Conservation (phyloP, 169 alveolate genomes). For the Plasmodium ovale region DNA sequence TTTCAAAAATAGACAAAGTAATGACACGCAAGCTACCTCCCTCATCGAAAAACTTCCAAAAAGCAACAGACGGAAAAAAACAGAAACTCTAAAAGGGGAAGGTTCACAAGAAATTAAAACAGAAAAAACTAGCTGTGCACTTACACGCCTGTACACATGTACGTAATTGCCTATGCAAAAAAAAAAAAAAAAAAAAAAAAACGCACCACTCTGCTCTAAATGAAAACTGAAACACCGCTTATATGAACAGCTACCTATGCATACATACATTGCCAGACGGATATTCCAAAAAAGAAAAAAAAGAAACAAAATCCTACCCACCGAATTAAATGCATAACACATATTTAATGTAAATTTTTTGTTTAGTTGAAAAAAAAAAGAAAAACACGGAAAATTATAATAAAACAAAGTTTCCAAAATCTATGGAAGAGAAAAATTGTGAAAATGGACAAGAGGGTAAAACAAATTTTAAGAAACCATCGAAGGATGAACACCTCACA, state of each 20-base stretch:
- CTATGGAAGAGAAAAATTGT: conserved; percentile 26
- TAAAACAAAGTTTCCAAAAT: conserved; percentile 4
- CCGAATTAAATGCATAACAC: background rate
- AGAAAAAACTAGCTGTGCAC: background rate
- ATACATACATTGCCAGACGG: no score
- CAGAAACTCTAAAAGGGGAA: conserved; percentile 16
- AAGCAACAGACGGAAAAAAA: conserved; percentile 5
- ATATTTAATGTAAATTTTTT: background rate
- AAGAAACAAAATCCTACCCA: background rate
- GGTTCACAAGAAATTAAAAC: conserved; percentile 22
- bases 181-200: no score
- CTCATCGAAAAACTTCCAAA: conserved; percentile 28
- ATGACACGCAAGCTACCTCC: conserved; percentile 6
- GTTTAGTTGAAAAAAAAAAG: conserved; percentile 22
- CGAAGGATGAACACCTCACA: background rate
- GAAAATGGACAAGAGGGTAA: conserved; percentile 5
- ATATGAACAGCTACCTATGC: no score
- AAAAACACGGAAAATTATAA: background rate
- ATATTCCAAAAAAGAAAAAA: no score
- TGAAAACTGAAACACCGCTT: no score
- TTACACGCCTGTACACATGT: background rate
- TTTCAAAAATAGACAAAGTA: conserved; percentile 1
- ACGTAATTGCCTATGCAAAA: no score
- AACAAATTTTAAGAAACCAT: conserved; percentile 11
- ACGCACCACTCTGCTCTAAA: no score